Evolutionary conservation across 208 protist genomes (phyloP).

Genomic region (Novymonas esmeraldas): DNA sequence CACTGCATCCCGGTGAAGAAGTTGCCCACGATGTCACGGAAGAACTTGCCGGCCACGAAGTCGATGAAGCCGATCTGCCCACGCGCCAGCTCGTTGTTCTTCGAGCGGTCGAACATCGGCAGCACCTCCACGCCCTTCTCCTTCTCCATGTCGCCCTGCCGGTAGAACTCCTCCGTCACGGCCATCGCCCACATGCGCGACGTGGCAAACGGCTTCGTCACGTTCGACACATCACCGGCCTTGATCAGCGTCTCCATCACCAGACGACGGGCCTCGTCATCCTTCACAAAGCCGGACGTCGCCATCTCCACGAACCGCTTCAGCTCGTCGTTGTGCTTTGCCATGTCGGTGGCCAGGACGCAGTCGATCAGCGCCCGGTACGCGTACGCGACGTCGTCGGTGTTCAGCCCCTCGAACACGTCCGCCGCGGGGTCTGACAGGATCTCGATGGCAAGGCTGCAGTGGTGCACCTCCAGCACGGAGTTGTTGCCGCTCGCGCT

Average conservation of each 20-base stretch:
- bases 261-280: conserved; percentile 29
- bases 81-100: conserved; percentile 85
- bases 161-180: conserved; percentile 91
- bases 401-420: conserved; percentile 68
- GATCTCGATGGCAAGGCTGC: conserved; percentile 88
- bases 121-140: conserved; percentile 82
- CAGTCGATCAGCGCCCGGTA: conserved; percentile 83
- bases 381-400: conserved; percentile 42
- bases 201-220: conserved; percentile 86
- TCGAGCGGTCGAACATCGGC: conserved; percentile 87
- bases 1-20: conserved; percentile 81
- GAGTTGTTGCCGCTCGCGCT: conserved; percentile 82
- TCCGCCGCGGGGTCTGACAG: conserved; percentile 73
- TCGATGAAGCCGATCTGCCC: conserved; percentile 90
- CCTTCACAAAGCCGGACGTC: conserved; percentile 32
- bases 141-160: conserved; percentile 90
- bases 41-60: conserved; percentile 84
- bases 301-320: conserved; percentile 36
- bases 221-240: conserved; percentile 85
- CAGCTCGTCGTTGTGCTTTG: conserved; percentile 61
- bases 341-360: conserved; percentile 90
- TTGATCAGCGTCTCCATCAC: conserved; percentile 54
- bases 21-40: conserved; percentile 59
- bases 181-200: conserved; percentile 82
- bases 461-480: conserved; percentile 90